These are phyloP conservation scores for Phialemonium atrogriseum DNA, from an alignment of 2,329 filamentous ascomycete species.

Conservation along the genomic window DNA sequence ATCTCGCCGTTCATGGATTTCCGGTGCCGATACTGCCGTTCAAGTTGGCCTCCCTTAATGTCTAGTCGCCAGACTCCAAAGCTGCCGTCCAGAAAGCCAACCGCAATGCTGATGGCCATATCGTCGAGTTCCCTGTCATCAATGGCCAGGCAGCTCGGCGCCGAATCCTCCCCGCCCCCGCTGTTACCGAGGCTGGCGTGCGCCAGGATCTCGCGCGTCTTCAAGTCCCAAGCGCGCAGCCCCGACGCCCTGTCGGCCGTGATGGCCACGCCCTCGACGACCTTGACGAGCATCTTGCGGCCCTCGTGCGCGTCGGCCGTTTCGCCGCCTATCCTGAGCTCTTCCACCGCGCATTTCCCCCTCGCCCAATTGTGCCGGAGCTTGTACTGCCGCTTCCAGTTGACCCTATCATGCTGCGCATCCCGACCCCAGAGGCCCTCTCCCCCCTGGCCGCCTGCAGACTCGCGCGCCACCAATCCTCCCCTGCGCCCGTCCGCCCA, in stretches of 20 bases:
- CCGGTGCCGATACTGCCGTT: constrained; percentile 47
- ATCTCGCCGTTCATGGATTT: constrained; percentile 58
- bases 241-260: constrained; percentile 64
- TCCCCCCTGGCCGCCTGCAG: constrained; percentile 40
- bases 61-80: constrained; percentile 63
- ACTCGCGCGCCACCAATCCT: constrained; percentile 21
- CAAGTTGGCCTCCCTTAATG: constrained; percentile 32
- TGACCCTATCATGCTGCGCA: constrained; percentile 47
- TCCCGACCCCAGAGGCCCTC: constrained; percentile 1
- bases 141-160: constrained; percentile 58
- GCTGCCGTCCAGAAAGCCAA: constrained; percentile 66
- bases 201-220: constrained; percentile 52
- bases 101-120: constrained; percentile 46
- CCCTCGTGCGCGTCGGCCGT: constrained; percentile 24
- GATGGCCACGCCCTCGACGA: constrained; percentile 68
- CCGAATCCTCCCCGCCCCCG: constrained; percentile 13
- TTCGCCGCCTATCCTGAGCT: constrained; percentile 45
- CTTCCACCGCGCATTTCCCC: constrained; percentile 71
- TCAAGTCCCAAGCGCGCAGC: constrained; percentile 71
- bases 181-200: constrained; percentile 25
- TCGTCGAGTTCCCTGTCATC: constrained; percentile 40
- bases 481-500: constrained; percentile 38
- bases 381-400: constrained; percentile 88
- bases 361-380: constrained; percentile 85
- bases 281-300: constrained; percentile 63